Conservation (phyloP, 2,329 filamentous ascomycete genomes). For the Ambrosiella cleistominuta region DNA sequence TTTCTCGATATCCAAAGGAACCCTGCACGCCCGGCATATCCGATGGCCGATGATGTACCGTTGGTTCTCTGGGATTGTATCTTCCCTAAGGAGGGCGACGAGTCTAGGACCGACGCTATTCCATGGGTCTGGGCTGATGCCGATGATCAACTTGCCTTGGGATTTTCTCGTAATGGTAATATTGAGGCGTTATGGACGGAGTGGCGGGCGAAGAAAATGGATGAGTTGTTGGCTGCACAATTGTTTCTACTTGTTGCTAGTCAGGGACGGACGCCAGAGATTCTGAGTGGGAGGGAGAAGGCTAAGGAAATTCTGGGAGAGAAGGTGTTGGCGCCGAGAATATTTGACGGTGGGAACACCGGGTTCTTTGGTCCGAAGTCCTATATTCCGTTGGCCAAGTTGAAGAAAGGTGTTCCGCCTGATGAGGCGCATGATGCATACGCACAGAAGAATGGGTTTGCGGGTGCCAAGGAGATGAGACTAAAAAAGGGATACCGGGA, state of each 20-base stretch:
- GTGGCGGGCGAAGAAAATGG: constrained; percentile 75
- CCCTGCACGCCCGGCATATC: constrained; percentile 67
- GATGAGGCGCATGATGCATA: constrained; percentile 43
- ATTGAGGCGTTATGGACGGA: constrained; percentile 62
- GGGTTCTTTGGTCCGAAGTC: constrained; percentile 22
- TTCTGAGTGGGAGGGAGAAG: constrained; percentile 1
- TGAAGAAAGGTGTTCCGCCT: constrained; percentile 29
- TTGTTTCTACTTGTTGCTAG: constrained; percentile 46
- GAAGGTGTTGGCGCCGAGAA: constrained; percentile 6
- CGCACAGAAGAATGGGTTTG: constrained; percentile 43
- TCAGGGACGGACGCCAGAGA: constrained; percentile 19
- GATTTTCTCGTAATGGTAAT: constrained; percentile 47
- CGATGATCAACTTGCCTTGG: constrained; percentile 40
- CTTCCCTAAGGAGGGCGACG: constrained; percentile 35
- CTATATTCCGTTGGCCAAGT: constrained; percentile 39
- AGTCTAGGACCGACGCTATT: constrained; percentile 37
- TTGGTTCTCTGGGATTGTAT: constrained; percentile 93
- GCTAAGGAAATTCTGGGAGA: constrained; percentile 7
- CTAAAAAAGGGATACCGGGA: constrained; percentile 19
- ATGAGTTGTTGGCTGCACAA: constrained; percentile 65
- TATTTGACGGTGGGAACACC: constrained; percentile 39
- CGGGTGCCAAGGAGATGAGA: constrained; percentile 31
- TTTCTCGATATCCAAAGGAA: constrained; percentile 56
- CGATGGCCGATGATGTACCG: constrained; percentile 78
- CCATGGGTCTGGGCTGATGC: constrained; percentile 60